Conservation (phyloP, 345 rosid species). For the Schrenkiella parvula region DNA sequence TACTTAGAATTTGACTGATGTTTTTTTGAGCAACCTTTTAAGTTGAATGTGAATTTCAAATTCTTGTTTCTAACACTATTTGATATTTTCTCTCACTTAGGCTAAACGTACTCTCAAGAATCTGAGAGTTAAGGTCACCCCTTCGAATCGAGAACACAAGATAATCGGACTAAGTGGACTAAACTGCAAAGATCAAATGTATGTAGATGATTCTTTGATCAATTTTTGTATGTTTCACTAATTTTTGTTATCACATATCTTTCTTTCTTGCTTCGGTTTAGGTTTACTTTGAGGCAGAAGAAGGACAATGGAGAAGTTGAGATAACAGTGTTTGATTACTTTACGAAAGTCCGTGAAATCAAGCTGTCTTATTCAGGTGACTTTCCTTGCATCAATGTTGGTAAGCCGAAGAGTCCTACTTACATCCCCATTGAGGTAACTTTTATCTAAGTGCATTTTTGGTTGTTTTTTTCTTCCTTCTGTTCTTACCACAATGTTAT, state of each 20-base stretch:
- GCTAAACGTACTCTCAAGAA: slow-evolving; percentile 55
- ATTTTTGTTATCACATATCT: not conserved
- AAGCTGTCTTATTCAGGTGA: slow-evolving; percentile 46
- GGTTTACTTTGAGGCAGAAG: slow-evolving; percentile 50
- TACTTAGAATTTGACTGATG: not conserved
- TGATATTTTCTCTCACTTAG: slow-evolving; percentile 23
- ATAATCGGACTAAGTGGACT: slow-evolving; percentile 59
- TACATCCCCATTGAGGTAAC: slow-evolving; percentile 74
- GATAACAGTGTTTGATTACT: slow-evolving; percentile 66
- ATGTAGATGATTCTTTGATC: not conserved
- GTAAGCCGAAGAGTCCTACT: slow-evolving; percentile 77
- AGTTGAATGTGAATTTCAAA: no score
- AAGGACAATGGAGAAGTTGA: slow-evolving; percentile 48
- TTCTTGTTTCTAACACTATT: no score
- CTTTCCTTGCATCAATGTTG: slow-evolving; percentile 78
- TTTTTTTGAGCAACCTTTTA: no score
- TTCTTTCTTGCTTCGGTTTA: slow-evolving; percentile 13
- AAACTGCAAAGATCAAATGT: slow-evolving; percentile 45
- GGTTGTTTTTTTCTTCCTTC: not conserved
- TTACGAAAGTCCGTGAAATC: slow-evolving; percentile 48
- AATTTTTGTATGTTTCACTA: no score
- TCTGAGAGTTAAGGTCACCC: slow-evolving; percentile 48
- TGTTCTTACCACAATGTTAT: not conserved
- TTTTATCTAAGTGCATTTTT: no score
- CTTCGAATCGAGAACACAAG: slow-evolving; percentile 56